Evolutionary conservation across 2,329 filamentous ascomycete species (phyloP), one percentile per base, ranked within the genome.

Genomic region (Fusarium keratoplasticum): DNA sequence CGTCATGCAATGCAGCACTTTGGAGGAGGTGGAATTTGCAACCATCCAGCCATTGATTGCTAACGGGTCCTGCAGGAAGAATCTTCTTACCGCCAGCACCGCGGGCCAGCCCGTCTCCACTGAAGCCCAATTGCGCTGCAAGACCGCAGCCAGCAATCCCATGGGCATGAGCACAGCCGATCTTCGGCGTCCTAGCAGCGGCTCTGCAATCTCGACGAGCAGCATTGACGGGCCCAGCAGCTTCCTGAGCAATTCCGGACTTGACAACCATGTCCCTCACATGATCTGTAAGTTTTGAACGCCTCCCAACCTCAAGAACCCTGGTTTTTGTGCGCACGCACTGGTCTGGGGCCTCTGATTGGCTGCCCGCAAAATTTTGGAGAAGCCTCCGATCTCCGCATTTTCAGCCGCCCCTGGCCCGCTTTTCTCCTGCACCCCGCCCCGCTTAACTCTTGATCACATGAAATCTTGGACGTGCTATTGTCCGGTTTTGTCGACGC

Each of bases 201-300:
- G 77, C 38, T 81, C 82, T 35, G 80, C 73, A 36, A 80, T 82
- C 57, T 81, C 80, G 47, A 78, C 80, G 60, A 79, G 78, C 71
- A 80, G 80, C 70, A 75, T 78, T 58, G 76, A 81, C 57, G 78
- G 77, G 13, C 74, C 72, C 35, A 71, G 73, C 47, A 67, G 72
- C 42, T 78, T 77, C 50, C 72, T 80, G 35, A 74, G 75, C 71
- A 79, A 75, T 71, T 76, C 77, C 38, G 76, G 71, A 57, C 73
- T 81, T 55, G 84, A 87, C 47, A 82, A 82, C 78, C 86, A 87
- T 74, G 82, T 85, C 66, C 83, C 86, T 74, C 85, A 86, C 79
- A 81, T 86, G 77, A 81, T 86, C 73, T 86, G 86, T 88, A 84
- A 85, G 86, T 84, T 67, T 73, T 69, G 55, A 36, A 63, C 44